phyloP scores from a whole-genome alignment of 805 yeast species.

The Candida cerambycidarum region DNA sequence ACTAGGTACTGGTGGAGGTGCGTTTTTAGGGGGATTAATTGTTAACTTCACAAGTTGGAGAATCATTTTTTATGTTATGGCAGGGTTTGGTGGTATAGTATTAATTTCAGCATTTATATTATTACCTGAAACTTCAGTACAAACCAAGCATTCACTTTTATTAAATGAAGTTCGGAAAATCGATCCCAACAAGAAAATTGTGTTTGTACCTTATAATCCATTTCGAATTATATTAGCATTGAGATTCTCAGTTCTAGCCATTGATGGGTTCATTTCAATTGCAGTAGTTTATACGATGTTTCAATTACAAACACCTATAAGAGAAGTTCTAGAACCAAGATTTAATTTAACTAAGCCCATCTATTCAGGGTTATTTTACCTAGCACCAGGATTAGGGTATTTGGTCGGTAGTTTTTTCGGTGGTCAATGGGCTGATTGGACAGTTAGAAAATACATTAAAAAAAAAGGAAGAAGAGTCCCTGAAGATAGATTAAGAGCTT shows the following conservation, averaged over 20 bases:
- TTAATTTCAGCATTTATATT: slow-evolving; percentile 36
- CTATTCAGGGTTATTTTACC: slow-evolving; percentile 51
- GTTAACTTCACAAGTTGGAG: slow-evolving; percentile 54
- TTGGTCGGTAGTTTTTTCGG: slow-evolving; percentile 51
- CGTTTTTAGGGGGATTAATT: slow-evolving; percentile 53
- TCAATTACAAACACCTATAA: slow-evolving; percentile 51
- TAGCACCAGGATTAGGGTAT: slow-evolving; percentile 60
- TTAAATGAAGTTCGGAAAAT: slow-evolving; percentile 19
- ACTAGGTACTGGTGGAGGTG: slow-evolving; percentile 54
- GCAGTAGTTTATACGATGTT: slow-evolving; percentile 52
- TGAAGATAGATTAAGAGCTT: slow-evolving; percentile 51
- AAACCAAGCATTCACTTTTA: slow-evolving; percentile 27
- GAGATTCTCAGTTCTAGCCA: slow-evolving; percentile 41
- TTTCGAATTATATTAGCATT: slow-evolving; percentile 43
- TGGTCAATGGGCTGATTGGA: slow-evolving; percentile 51
- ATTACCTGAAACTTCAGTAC: slow-evolving; percentile 46
- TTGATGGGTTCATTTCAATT: slow-evolving; percentile 44
- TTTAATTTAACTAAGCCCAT: slow-evolving; percentile 49
- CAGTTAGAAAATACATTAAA: slow-evolving; percentile 43
- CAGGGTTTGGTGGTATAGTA: slow-evolving; percentile 42
- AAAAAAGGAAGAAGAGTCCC: slow-evolving; percentile 47
- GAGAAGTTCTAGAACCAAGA: slow-evolving; percentile 56
- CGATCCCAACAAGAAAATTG: slow-evolving; percentile 28
- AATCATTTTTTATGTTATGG: slow-evolving; percentile 50
- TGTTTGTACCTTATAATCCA: slow-evolving; percentile 48